Evolutionary conservation across 2,329 filamentous ascomycete genomes (phyloP).

Genomic region (Curvularia lunata): DNA sequence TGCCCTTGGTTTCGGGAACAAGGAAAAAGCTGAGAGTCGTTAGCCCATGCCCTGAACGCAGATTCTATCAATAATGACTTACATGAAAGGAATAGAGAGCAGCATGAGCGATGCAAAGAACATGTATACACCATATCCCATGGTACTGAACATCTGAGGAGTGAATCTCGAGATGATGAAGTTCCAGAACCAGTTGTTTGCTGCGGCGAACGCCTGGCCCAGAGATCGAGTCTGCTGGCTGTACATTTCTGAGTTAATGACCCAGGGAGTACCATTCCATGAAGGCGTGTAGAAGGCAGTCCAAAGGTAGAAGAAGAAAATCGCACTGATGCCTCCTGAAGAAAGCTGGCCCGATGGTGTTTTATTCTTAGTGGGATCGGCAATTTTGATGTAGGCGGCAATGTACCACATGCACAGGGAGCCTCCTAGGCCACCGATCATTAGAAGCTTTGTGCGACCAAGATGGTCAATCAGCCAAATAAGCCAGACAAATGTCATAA

Average conservation of each 20-base stretch:
- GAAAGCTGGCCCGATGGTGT: constrained; percentile 41
- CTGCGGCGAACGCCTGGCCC: constrained; percentile 59
- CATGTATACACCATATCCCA: constrained; percentile 55
- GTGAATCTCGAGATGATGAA: constrained; percentile 74
- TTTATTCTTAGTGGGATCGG: constrained; percentile 49
- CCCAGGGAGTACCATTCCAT: constrained; percentile 79
- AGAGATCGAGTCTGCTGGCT: constrained; percentile 68
- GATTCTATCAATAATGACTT: not conserved
- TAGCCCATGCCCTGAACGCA: not conserved
- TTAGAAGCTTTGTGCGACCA: constrained; percentile 67
- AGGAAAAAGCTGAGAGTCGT: constrained; percentile 44
- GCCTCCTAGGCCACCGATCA: constrained; percentile 68
- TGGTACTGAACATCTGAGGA: constrained; percentile 65
- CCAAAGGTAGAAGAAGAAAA: constrained; percentile 78
- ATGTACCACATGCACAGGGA: constrained; percentile 70
- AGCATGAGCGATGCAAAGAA: constrained; percentile 59
- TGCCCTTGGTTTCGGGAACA: constrained; percentile 53
- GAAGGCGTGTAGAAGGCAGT: constrained; percentile 73
- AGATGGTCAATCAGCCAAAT: constrained; percentile 71
- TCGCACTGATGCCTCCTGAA: constrained; percentile 63
- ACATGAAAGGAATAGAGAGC: constrained; percentile 48
- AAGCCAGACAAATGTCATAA: constrained; percentile 71
- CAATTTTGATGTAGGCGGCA: constrained; percentile 64
- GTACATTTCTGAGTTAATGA: constrained; percentile 77
- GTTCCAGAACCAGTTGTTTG: constrained; percentile 76